Evolutionary conservation across 2,329 filamentous ascomycete species (phyloP).

Genomic region (Epichloe glyceriae): DNA sequence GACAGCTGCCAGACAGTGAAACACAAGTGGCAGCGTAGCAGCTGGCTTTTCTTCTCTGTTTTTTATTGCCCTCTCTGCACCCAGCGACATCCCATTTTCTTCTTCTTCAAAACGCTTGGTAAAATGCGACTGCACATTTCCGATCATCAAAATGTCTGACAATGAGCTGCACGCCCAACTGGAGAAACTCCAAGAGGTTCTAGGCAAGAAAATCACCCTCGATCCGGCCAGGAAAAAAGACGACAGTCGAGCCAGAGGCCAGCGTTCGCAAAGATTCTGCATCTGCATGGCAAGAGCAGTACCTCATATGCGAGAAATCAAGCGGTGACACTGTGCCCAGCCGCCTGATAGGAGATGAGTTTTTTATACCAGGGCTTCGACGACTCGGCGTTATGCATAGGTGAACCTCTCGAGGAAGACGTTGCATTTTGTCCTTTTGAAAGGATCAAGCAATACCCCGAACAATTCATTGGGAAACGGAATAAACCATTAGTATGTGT

Average conservation of each 20-base stretch:
- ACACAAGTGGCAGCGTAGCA: background rate
- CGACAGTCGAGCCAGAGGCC: background rate
- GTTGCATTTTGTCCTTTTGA: conserved; percentile 36
- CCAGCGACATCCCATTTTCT: background rate
- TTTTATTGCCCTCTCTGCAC: background rate
- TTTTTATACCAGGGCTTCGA: conserved; percentile 9
- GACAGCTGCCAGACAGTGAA: conserved; percentile 2
- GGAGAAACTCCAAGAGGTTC: conserved; percentile 8
- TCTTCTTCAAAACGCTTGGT: background rate
- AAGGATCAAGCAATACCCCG: conserved; percentile 44
- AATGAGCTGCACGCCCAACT: conserved; percentile 4
- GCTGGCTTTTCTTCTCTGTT: background rate
- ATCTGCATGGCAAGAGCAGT: conserved; percentile 1
- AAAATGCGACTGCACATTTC: background rate
- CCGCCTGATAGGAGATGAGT: background rate
- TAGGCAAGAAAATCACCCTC: conserved; percentile 7
- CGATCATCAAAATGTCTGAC: conserved; percentile 1
- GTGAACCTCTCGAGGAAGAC: conserved; percentile 12
- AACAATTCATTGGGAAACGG: conserved; percentile 40
- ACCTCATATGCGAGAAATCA: background rate
- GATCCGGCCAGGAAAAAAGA: background rate
- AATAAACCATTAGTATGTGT: conserved; percentile 34
- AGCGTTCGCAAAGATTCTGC: background rate
- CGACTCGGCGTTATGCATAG: conserved; percentile 12
- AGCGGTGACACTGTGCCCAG: background rate